A percentile compares a stretch with the other conserved stretches of the same genome.
Conservation (phyloP, 139 green algal genomes). For the Micromonas commoda region DNA sequence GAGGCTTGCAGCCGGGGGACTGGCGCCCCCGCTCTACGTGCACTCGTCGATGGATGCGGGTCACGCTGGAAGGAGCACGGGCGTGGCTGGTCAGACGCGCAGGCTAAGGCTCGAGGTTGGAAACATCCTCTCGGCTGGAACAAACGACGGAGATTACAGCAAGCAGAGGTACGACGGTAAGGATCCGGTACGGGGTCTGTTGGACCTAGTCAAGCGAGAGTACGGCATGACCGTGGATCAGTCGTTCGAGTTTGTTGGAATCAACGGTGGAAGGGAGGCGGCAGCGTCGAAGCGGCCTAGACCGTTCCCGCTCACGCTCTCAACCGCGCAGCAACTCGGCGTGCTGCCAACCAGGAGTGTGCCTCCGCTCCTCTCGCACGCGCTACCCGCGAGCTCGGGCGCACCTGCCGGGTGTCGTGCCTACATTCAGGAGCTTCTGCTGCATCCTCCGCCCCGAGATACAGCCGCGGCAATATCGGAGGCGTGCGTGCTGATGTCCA, state of each 20-base stretch:
- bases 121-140: background rate
- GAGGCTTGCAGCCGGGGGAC: conserved; percentile 17
- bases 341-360: conserved; percentile 54
- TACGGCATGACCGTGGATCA: background rate
- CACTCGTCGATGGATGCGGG: conserved; percentile 25
- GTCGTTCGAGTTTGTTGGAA: background rate
- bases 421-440: conserved; percentile 38
- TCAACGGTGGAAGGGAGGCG: background rate
- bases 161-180: background rate
- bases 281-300: background rate
- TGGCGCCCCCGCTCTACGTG: conserved; percentile 21
- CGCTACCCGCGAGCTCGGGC: conserved; percentile 36
- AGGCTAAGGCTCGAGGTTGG: conserved; percentile 2
- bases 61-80: background rate
- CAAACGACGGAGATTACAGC: background rate
- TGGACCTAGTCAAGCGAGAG: conserved; percentile 4
- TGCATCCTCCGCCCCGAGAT: conserved; percentile 37
- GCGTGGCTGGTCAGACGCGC: background rate
- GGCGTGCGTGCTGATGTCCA: background rate
- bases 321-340: conserved; percentile 66
- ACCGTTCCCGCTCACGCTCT: conserved; percentile 53
- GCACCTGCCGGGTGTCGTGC: conserved; percentile 20
- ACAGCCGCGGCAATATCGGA: conserved; percentile 34
- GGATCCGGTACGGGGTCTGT: background rate
- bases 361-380: conserved; percentile 51